Conservation (phyloP, 305 asterid species). For the Fraxinus platypoda region DNA sequence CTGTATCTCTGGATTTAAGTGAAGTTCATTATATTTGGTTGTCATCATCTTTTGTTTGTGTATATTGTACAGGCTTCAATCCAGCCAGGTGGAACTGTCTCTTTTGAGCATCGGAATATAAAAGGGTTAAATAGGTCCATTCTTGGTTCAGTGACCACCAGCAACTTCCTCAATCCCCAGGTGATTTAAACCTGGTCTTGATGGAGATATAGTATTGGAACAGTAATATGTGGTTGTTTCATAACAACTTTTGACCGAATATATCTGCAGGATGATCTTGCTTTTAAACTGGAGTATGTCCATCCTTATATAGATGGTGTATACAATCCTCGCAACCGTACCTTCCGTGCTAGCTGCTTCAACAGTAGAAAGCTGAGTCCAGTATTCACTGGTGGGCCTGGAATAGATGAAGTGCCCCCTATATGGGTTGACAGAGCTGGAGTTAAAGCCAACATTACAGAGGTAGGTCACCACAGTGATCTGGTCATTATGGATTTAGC, state of each 20-base stretch:
- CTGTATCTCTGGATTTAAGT: not conserved
- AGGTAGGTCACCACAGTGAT: constrained; percentile 43
- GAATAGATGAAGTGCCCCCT: constrained; percentile 95
- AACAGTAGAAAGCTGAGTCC: constrained; percentile 97
- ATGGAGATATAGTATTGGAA: constrained; percentile 12
- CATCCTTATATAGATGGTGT: constrained; percentile 96
- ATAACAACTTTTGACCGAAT: constrained; percentile 8
- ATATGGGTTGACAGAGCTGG: constrained; percentile 99
- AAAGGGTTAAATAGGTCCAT: constrained; percentile 90
- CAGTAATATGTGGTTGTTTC: not conserved
- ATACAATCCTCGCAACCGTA: constrained; percentile 82
- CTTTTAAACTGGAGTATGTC: constrained; percentile 92
- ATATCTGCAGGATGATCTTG: constrained; percentile 85
- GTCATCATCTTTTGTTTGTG: constrained; percentile 19
- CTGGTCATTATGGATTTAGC: not conserved
- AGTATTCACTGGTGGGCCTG: constrained; percentile 99
- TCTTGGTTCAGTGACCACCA: constrained; percentile 92
- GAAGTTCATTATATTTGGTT: constrained; percentile 10
- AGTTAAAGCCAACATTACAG: constrained; percentile 84
- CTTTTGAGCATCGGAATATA: constrained; percentile 93
- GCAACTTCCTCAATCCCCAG: constrained; percentile 98
- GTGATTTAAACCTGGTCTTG: constrained; percentile 31
- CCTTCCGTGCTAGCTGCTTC: constrained; percentile 89
- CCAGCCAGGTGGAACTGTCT: constrained; percentile 99
- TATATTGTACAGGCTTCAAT: constrained; percentile 78